Conservation (phyloP, 345 rosid species). For the Eucalyptus regnans region DNA sequence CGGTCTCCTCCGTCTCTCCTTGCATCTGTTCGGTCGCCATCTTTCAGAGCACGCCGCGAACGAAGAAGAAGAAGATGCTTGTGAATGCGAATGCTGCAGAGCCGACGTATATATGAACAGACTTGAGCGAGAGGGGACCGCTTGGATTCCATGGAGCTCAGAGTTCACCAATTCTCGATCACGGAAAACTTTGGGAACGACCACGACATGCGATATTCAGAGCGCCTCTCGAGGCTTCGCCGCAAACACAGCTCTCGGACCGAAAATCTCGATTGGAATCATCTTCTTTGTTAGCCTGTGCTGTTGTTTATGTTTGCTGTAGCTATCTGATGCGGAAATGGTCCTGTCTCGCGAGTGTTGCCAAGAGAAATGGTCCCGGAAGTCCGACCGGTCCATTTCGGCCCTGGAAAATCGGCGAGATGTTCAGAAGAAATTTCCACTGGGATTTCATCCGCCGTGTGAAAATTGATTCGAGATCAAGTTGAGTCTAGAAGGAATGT, state of each 20-base stretch:
- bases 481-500: not conserved
- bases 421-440: not conserved
- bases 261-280: not conserved
- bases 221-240: not conserved
- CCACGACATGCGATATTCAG: not conserved
- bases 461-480: not conserved
- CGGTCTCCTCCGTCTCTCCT: not conserved
- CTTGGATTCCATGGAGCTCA: not conserved
- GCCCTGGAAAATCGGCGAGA: fast-evolving
- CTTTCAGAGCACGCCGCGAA: not conserved
- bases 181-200: not conserved
- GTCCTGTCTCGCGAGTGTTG: not conserved
- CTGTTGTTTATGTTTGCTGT: fast-evolving
- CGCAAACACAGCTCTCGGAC: not conserved
- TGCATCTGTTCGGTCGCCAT: not conserved
- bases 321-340: not conserved
- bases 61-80: not conserved
- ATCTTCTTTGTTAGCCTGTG: not conserved
- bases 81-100: not conserved
- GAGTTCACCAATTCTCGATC: not conserved
- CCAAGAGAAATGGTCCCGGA: not conserved
- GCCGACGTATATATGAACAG: not conserved
- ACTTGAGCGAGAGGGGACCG: not conserved
- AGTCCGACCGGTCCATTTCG: not conserved
- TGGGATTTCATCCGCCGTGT: not conserved